Conservation (phyloP, 768 basidiomycete genomes). For the Suillus occidentalis region DNA sequence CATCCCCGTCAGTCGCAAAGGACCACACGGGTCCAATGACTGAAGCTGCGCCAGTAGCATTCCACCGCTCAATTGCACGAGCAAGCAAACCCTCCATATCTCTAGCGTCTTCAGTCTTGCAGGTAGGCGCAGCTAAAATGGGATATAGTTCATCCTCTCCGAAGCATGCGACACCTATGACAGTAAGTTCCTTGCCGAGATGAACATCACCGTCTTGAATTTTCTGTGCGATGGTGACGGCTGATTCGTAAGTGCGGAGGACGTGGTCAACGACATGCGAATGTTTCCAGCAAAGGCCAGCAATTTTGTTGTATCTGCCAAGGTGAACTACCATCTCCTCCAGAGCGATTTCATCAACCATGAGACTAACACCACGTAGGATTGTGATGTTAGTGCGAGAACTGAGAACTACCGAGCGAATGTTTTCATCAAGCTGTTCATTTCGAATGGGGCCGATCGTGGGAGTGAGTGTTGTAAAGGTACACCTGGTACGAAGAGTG, state of each 20-base stretch:
- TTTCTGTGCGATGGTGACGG: not conserved
- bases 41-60: not conserved
- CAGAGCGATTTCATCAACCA: not conserved
- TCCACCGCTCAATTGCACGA: not conserved
- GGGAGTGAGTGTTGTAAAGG: not conserved
- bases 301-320: not conserved
- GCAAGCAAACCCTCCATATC: not conserved
- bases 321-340: not conserved
- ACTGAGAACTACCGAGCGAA: not conserved
- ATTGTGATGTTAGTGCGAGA: not conserved
- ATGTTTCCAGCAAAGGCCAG: not conserved
- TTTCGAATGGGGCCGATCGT: not conserved
- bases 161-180: not conserved
- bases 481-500: not conserved
- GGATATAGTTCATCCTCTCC: not conserved
- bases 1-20: not conserved
- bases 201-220: not conserved
- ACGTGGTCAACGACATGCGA: not conserved
- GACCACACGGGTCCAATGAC: not conserved
- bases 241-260: not conserved
- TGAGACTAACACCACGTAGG: not conserved
- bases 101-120: not conserved
- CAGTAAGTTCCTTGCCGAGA: not conserved
- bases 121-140: not conserved
- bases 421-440: not conserved